Percentiles rank a stretch among this genome's conserved stretches.
phyloP scores from a whole-genome alignment of 257 asterid genomes.

The Ilex aquifolium region DNA sequence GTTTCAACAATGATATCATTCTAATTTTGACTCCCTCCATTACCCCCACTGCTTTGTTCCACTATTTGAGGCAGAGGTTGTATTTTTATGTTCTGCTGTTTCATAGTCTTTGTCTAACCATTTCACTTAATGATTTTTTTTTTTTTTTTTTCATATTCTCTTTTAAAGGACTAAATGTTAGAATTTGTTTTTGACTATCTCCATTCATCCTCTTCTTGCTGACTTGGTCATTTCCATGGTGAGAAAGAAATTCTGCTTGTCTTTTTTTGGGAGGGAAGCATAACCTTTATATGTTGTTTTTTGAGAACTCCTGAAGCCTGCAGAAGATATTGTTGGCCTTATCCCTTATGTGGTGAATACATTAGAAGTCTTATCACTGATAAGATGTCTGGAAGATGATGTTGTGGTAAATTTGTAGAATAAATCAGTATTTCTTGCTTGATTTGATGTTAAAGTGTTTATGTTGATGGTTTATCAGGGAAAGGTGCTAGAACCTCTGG shows the following conservation, averaged over 20 bases:
- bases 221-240: background rate
- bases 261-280: background rate
- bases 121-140: background rate
- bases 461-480: slow-evolving; percentile 50
- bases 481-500: slow-evolving; percentile 94
- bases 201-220: too few species aligned
- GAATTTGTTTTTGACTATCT: background rate
- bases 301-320: too few species aligned
- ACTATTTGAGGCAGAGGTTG: background rate
- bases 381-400: slow-evolving; percentile 1
- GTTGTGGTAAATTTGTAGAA: slow-evolving; percentile 6
- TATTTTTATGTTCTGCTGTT: background rate
- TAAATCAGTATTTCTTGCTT: background rate
- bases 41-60: background rate
- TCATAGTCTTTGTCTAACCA: background rate
- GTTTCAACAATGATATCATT: slow-evolving; percentile 24
- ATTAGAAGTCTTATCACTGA: too few species aligned
- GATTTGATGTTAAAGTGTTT: slow-evolving; percentile 11
- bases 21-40: background rate
- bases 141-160: background rate
- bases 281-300: too few species aligned
- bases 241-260: background rate
- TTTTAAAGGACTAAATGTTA: background rate
- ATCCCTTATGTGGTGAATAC: background rate
- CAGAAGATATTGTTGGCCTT: background rate